These are phyloP conservation scores for Thelephora aurantiotincta DNA, from an alignment of 768 basidiomycete genomes.

Conservation along the genomic window DNA sequence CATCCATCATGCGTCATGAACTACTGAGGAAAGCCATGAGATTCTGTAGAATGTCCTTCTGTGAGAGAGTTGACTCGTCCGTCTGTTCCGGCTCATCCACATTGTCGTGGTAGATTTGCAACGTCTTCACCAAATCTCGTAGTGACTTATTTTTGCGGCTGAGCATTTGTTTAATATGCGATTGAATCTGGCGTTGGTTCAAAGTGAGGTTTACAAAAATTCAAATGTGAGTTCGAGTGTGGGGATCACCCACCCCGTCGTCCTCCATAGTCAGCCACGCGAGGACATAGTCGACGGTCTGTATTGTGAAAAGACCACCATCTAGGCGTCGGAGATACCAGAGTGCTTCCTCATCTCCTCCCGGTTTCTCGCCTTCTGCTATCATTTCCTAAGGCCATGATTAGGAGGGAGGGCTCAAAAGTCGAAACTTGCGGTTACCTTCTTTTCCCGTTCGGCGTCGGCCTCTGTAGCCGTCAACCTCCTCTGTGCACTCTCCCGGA, in stretches of 20 bases:
- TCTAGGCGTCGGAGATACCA: slow-evolving; percentile 85
- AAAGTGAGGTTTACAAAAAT: slow-evolving; percentile 1
- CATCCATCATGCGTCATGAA: slow-evolving; percentile 15
- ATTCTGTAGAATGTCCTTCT: slow-evolving; percentile 53
- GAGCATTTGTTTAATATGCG: slow-evolving; percentile 66
- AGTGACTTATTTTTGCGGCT: slow-evolving; percentile 58
- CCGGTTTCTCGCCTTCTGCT: slow-evolving; percentile 41
- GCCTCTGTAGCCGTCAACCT: slow-evolving; percentile 47
- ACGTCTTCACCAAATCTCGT: slow-evolving; percentile 52
- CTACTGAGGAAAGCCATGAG: slow-evolving; percentile 49
- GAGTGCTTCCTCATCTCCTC: slow-evolving; percentile 49
- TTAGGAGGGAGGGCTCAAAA: not conserved
- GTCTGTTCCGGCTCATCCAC: slow-evolving; percentile 39
- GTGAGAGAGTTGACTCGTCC: slow-evolving; percentile 30
- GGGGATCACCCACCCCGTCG: slow-evolving; percentile 61
- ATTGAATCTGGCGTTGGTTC: slow-evolving; percentile 42
- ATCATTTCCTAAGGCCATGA: slow-evolving; percentile 29
- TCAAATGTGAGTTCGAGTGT: not conserved
- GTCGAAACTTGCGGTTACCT: slow-evolving; percentile 24
- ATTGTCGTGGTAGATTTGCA: slow-evolving; percentile 62
- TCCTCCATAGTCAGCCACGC: slow-evolving; percentile 98
- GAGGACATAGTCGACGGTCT: slow-evolving; percentile 86
- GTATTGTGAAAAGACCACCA: slow-evolving; percentile 76
- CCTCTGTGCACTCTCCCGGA: slow-evolving; percentile 54
- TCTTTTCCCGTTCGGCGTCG: slow-evolving; percentile 57